Evolutionary conservation across 2,329 filamentous ascomycete genomes (phyloP).

Genomic region (Penicillium vulpinum): DNA sequence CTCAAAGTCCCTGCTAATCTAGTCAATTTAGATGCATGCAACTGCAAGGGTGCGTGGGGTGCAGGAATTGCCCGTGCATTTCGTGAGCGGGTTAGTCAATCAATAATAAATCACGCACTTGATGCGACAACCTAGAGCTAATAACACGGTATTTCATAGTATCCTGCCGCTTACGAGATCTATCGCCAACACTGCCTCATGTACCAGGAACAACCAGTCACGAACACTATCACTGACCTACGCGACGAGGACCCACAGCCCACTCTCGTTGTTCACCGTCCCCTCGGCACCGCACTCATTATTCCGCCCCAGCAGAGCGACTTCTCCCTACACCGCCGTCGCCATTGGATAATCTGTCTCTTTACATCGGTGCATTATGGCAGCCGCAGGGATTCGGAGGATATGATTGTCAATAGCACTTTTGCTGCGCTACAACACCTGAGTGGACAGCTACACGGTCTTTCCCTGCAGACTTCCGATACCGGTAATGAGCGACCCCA

Average conservation of each 20-base stretch:
- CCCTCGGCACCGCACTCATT: slow-evolving; percentile 52
- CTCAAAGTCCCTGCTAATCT: not conserved
- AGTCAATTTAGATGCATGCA: slow-evolving; percentile 54
- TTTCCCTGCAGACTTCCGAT: not conserved
- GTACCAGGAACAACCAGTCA: slow-evolving; percentile 1
- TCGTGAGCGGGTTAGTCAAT: slow-evolving; percentile 24
- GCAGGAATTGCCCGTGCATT: slow-evolving; percentile 59
- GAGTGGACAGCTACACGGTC: slow-evolving; percentile 40
- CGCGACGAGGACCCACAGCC: not conserved
- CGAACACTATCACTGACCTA: slow-evolving; percentile 9
- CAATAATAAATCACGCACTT: slow-evolving; percentile 30
- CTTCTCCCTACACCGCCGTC: slow-evolving; percentile 23
- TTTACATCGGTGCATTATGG: slow-evolving; percentile 58
- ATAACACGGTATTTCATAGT: slow-evolving; percentile 34
- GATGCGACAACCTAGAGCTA: not conserved
- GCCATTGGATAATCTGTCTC: slow-evolving; percentile 60
- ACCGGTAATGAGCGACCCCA: not conserved
- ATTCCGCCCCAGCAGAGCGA: slow-evolving; percentile 52
- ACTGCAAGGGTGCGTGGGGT: slow-evolving; percentile 59
- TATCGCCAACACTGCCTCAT: slow-evolving; percentile 52
- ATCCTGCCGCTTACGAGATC: slow-evolving; percentile 51
- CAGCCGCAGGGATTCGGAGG: slow-evolving; percentile 36
- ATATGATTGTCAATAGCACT: slow-evolving; percentile 53
- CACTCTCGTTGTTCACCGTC: slow-evolving; percentile 21
- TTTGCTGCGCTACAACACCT: slow-evolving; percentile 51